Evolutionary conservation across 2,329 filamentous ascomycete genomes (phyloP), one percentile per base, ranked within the genome.

Genomic region (Exophiala sp.): DNA sequence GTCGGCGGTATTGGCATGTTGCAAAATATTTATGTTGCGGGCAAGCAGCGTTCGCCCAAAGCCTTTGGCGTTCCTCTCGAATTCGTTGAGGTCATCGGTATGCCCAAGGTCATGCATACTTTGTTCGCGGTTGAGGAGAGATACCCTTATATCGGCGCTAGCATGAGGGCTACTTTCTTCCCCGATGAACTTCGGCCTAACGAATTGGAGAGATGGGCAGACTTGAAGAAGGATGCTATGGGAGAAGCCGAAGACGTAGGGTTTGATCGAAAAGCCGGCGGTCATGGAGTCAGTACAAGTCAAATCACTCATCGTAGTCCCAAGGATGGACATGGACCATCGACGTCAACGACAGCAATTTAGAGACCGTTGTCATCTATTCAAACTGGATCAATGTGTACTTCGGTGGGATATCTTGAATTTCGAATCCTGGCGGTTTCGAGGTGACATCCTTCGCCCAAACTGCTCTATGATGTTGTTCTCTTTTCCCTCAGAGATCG

Each of bases 1-100:
- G 62, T 73, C 6, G 72, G 72, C 3, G 65, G 62, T 7, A 58
- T 73, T 20, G 71, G 71, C 11, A 72, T 73, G 54, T 36, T 72
- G 1, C 71, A 74, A 47, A 74, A 72, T 50, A 61, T 68, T 12
- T 63, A 62, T 47, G 66, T 70, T 3, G 70, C 70, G 0, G 68
- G 65, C 7, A 59, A 55, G 33, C 55, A 59, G 35, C 63, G 70
- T 3, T 43, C 49, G 2, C 67, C 71, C 0, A 44, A 63, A n/a
- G 63, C 63, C 2, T 66, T 67, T 48, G 69, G 69, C 0, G 50
- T 70, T 3, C 68, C 64, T 2, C 50, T 72, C 7, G 56, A 60
- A 1, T 65, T 63, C 43, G 55, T 59, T 4, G 62, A 65, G 18
- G 63, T 65, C 5, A 60, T 65, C n/a, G 65, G 62, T 1, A 55